Evolutionary conservation across 1,139 yeast genomes (phyloP).

Genomic region (Lodderomyces orthopsilosis): DNA sequence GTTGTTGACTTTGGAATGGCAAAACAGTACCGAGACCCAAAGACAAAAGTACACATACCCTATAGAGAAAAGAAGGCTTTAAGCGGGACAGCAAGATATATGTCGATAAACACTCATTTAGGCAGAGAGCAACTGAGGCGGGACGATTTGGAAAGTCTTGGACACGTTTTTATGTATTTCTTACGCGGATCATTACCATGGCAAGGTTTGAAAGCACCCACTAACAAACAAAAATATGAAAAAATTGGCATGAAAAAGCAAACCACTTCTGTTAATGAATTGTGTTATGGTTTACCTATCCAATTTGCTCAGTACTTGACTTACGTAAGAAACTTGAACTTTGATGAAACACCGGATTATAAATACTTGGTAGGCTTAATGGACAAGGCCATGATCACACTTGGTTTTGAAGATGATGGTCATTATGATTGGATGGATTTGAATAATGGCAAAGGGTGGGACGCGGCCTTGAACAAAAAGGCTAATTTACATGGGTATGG

Average conservation of each 20-base stretch:
- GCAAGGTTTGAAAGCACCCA: constrained; percentile 68
- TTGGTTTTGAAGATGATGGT: constrained; percentile 50
- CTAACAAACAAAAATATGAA: constrained; percentile 78
- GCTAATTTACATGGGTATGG: constrained; percentile 82
- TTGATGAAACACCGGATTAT: constrained; percentile 79
- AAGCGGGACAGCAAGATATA: constrained; percentile 64
- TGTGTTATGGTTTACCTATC: constrained; percentile 67
- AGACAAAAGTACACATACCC: constrained; percentile 57
- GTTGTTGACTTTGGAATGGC: constrained; percentile 63
- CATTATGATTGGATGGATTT: constrained; percentile 85
- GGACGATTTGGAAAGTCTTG: constrained; percentile 61
- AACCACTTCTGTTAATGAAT: constrained; percentile 64
- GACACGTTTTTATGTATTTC: constrained; percentile 64
- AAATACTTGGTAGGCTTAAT: constrained; percentile 42
- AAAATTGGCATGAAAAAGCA: constrained; percentile 79
- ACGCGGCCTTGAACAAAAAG: constrained; percentile 70
- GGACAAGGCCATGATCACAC: constrained; percentile 41
- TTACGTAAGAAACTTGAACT: constrained; percentile 66
- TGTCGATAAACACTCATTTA: constrained; percentile 64
- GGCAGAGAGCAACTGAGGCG: constrained; percentile 66
- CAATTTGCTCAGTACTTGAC: constrained; percentile 78
- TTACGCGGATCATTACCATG: constrained; percentile 60
- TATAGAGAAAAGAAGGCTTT: constrained; percentile 61
- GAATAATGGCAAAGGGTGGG: constrained; percentile 83
- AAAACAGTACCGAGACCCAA: constrained; percentile 63